phyloP scores from a whole-genome alignment of 2,329 filamentous ascomycete species.

The Alternaria triticimaculans region DNA sequence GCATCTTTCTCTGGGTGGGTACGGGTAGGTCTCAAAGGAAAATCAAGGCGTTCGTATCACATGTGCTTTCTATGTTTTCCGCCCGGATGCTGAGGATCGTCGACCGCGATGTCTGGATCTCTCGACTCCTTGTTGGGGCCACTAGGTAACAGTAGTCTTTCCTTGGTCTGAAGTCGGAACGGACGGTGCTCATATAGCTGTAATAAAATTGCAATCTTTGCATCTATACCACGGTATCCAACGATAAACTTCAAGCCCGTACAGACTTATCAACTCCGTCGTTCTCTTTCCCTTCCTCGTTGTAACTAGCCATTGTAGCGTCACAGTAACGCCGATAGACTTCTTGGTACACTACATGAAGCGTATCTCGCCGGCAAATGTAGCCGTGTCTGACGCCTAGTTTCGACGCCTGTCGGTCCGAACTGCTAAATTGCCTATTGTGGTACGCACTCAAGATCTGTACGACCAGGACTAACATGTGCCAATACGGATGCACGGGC shows the following conservation, averaged over 20 bases:
- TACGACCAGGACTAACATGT: neutral
- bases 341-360: neutral
- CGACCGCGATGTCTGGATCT: neutral
- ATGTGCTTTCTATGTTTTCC: constrained; percentile 1
- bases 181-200: constrained; percentile 5
- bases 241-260: neutral
- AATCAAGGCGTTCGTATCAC: constrained; percentile 9
- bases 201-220: constrained; percentile 7
- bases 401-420: neutral
- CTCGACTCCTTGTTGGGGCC: neutral
- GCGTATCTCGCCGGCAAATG: neutral
- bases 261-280: neutral
- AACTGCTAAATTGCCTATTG: neutral
- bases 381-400: constrained; percentile 10
- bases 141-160: constrained; percentile 7
- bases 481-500: neutral
- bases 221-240: neutral
- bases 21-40: constrained; percentile 1
- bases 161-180: neutral
- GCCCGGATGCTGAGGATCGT: constrained; percentile 7
- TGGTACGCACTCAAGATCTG: neutral
- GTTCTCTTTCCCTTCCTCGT: neutral
- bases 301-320: neutral
- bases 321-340: neutral
- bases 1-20: constrained; percentile 15